phyloP scores from a whole-genome alignment of 768 basidiomycete species.

The Boletellus emodensis region DNA sequence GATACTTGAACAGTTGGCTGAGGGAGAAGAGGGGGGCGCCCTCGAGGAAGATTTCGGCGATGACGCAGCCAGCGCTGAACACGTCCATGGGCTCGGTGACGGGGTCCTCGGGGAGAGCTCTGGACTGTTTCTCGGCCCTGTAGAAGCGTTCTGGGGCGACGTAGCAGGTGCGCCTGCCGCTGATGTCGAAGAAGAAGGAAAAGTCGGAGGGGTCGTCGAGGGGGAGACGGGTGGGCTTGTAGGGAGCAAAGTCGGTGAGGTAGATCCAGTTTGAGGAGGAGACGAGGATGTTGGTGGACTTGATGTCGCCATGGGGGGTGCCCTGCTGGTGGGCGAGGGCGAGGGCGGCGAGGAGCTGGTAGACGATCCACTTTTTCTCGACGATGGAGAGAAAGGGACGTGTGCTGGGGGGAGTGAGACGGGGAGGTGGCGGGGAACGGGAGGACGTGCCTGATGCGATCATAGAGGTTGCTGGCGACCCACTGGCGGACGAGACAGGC shows the following conservation, averaged over 20 bases:
- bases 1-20: constrained; percentile 92
- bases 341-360: constrained; percentile 84
- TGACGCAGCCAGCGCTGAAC: constrained; percentile 91
- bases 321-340: constrained; percentile 80
- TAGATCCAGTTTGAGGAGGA: constrained; percentile 96
- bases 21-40: constrained; percentile 91
- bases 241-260: constrained; percentile 89
- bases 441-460: constrained; percentile 84
- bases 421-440: not conserved
- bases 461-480: constrained; percentile 91
- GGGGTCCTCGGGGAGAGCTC: constrained; percentile 61
- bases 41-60: constrained; percentile 94
- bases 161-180: constrained; percentile 90
- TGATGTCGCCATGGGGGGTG: constrained; percentile 96
- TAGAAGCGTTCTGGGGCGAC: constrained; percentile 96
- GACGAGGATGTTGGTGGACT: constrained; percentile 94
- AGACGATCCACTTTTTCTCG: constrained; percentile 98
- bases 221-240: constrained; percentile 94
- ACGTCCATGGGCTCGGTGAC: constrained; percentile 98
- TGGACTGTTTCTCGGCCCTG: constrained; percentile 66
- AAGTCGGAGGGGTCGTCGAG: constrained; percentile 97
- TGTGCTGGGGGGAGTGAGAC: constrained; percentile 51
- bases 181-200: constrained; percentile 97
- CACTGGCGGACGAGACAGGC: constrained; percentile 95
- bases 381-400: constrained; percentile 88